Evolutionary conservation across 331 rosid species (phyloP).

Genomic region (Quercus tomentella): DNA sequence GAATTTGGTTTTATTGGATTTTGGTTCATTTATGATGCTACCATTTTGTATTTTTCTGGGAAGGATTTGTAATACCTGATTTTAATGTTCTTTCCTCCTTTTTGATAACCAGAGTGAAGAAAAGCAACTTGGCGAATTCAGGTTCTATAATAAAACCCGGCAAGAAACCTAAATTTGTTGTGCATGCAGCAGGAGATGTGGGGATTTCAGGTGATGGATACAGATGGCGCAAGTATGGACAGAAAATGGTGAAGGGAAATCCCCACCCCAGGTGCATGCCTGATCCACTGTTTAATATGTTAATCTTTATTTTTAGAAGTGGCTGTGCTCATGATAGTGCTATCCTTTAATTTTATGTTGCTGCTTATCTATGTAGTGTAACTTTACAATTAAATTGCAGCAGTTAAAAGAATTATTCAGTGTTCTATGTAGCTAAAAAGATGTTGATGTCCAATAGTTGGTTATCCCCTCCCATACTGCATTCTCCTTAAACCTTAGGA

Average conservation of each 20-base stretch:
- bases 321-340: not conserved
- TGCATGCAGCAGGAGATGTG: slow-evolving; percentile 93
- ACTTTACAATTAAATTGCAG: not conserved
- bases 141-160: slow-evolving; percentile 54
- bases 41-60: slow-evolving; percentile 10
- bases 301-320: not conserved
- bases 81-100: slow-evolving; percentile 26
- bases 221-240: slow-evolving; percentile 98
- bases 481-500: not conserved
- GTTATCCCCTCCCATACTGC: not conserved
- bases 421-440: not conserved
- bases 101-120: slow-evolving; percentile 66
- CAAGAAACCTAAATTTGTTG: slow-evolving; percentile 83
- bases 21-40: not conserved
- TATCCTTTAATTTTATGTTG: not conserved
- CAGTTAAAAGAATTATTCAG: not conserved
- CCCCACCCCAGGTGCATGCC: slow-evolving; percentile 79
- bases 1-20: not conserved
- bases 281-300: slow-evolving; percentile 2
- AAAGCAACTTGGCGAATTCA: slow-evolving; percentile 40
- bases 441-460: not conserved
- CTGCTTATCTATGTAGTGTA: not conserved
- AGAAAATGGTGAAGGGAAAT: slow-evolving; percentile 98
- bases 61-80: slow-evolving; percentile 1
- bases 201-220: slow-evolving; percentile 95